Evolutionary conservation across 1,139 yeast species (phyloP), one percentile per base, ranked within the genome.

Genomic region (Kodamaea arcana): DNA sequence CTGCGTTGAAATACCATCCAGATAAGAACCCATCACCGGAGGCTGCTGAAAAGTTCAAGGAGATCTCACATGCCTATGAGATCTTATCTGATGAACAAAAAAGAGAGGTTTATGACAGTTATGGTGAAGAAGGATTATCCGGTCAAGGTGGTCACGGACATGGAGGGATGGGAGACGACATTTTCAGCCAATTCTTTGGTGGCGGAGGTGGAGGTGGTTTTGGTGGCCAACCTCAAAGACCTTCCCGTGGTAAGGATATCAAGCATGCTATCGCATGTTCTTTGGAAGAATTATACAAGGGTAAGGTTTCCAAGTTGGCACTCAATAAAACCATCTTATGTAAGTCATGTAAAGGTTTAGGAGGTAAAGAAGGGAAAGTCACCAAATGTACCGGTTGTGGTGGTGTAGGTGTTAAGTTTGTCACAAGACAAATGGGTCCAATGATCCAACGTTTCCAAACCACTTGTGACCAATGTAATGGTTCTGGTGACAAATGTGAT

Each of bases 401-500:
- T 45, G 99, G 99, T 65, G 75, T 77, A 54, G 99, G 99, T 77
- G 71, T 83, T 64, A 86, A 80, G 65, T 83, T 92, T 51, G 83
- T 90, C 51, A 87, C 97, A 39, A 85, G 96, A 72, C 97, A 92
- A 66, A 90, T 92, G 97, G 99, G 99, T 50, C 97, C 96, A 46
- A 88, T 92, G 94, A 83, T 92, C 55, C 99, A 92, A 72, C 82
- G 97, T 73, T 85, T 85, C 79, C 98, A 92, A 70, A 82, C 95
- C 27, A 82, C 80, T 39, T 92, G 99, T 83, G 94, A 86, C 49
- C 82, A 69, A 43, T 92, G 99, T 81, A 69, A 78, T 49, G 98
- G 97, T 59, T 74, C 83, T 42, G 99, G 99, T 58, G 94, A 85
- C 60, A 83, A 83, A 46, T 77, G 88, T 58, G 82, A 83, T 60